Conservation (phyloP, 148 eudicot genomes). For the Chenopodium suecicum region DNA sequence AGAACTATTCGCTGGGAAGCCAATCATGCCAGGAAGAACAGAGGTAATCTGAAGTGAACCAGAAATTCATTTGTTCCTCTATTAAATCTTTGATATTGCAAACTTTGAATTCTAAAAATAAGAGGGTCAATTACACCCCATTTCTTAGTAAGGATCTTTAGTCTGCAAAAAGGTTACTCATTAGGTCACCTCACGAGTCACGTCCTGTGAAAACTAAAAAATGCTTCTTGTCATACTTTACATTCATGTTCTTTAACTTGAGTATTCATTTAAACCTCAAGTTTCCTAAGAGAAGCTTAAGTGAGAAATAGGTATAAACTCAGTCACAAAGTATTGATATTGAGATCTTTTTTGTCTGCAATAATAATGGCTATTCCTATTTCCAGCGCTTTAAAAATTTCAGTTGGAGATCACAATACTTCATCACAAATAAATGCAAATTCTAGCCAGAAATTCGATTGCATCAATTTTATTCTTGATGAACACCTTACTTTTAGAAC, state of each 20-base stretch:
- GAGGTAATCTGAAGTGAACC: constrained; percentile 48
- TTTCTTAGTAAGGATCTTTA: neutral
- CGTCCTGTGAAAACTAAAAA: neutral
- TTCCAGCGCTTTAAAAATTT: neutral
- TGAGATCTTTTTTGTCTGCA: neutral
- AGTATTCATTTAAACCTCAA: neutral
- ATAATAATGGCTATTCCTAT: neutral
- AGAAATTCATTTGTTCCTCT: neutral
- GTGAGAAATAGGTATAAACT: neutral
- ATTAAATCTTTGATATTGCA: neutral
- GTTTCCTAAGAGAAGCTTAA: neutral
- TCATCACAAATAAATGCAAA: neutral
- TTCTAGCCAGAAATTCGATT: neutral
- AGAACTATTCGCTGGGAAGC: constrained; percentile 81
- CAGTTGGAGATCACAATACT: neutral
- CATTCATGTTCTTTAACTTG: neutral
- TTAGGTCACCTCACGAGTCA: neutral
- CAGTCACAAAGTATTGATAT: neutral
- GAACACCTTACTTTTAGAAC: neutral
- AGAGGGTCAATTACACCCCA: neutral
- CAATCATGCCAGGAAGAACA: constrained; percentile 91
- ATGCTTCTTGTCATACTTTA: neutral
- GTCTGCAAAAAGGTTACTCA: neutral
- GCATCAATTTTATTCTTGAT: neutral
- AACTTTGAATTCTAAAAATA: neutral